Evolutionary conservation across 148 eudicot species (phyloP).

Genomic region (Diospyros kaki): DNA sequence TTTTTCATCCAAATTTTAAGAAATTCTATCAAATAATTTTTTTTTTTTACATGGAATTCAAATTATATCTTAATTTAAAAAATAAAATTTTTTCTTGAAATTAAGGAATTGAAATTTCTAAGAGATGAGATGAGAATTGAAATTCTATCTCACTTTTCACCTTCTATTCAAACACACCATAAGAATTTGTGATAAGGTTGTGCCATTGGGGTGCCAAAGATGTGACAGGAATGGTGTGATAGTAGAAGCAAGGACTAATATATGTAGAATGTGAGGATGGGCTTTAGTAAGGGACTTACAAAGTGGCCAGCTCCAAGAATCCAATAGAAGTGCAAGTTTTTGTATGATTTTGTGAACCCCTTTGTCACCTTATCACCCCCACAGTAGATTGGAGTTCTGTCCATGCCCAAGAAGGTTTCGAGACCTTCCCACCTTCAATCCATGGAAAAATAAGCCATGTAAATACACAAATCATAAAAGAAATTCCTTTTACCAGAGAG

Average conservation of each 20-base stretch:
- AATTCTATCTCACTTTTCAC: too few species aligned
- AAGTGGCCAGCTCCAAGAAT: conserved; percentile 94
- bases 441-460: neutral
- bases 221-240: neutral
- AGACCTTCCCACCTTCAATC: conserved; percentile 73
- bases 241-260: too few species aligned
- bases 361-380: conserved; percentile 39
- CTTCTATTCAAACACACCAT: too few species aligned
- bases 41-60: too few species aligned
- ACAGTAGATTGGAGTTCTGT: conserved; percentile 67
- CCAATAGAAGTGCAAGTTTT: conserved; percentile 88
- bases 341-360: conserved; percentile 65
- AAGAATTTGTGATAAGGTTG: too few species aligned
- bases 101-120: too few species aligned
- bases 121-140: too few species aligned
- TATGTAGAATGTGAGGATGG: too few species aligned
- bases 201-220: neutral
- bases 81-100: too few species aligned
- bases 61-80: too few species aligned
- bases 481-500: neutral
- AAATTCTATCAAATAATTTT: too few species aligned
- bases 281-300: conserved; percentile 37
- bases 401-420: conserved; percentile 39
- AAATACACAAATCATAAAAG: neutral
- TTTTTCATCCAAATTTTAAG: too few species aligned